Evolutionary conservation across 495 filamentous ascomycete species (phyloP), one percentile per base, ranked within the genome.

Genomic region (Penicillium tannophilum): DNA sequence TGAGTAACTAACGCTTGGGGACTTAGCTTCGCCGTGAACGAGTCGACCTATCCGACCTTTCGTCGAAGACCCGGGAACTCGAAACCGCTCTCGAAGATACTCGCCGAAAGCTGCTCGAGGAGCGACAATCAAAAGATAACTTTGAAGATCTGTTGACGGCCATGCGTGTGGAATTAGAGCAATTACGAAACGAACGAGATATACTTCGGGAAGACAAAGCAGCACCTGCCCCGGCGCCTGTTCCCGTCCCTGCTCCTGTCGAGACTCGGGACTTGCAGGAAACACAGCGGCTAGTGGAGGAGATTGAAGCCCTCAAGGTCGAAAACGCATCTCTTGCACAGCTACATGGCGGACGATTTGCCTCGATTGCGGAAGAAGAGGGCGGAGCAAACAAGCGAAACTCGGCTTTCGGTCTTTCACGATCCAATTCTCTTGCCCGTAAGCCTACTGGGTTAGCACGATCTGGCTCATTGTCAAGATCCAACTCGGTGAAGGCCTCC

Each of bases 141-240:
- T 94, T 97, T 66, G 92, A 97, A 69, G 93, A 96, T 69, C 79
- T 98, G 41, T 79, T 97, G 31, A 85, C 85, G 10, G 94, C 90
- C 23, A 84, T 98, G 65, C 87, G 89, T 58, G 82, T 86, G 3
- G 92, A 98, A 65, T 77, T 97, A 10, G 86, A 91, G 63, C 88
- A 87, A 62, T 84, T 92, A 55, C 83, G 88, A 17, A 91, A 96
- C 59, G 94, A 98, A 70, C 83, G 92, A 28, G 94, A 98, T 72
- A 90, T 96, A 59, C 85, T 98, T 11, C 86, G 90, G 24, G 92
- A 98, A 60, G 91, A 93, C 61, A 79, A 95, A 30, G 84, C 93
- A 3, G 90, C 91, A 28, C 84, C 90, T 52, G 75, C 90, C 54
- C 39, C 16, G n/a, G 39, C 39, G 12, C 39, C 39, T 41, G 10